A percentile compares a stretch with the other conserved stretches of the same genome.
These are phyloP conservation scores for Sequoia sempervirens DNA, from an alignment of 75 land plant genomes.

Conservation along the genomic window DNA sequence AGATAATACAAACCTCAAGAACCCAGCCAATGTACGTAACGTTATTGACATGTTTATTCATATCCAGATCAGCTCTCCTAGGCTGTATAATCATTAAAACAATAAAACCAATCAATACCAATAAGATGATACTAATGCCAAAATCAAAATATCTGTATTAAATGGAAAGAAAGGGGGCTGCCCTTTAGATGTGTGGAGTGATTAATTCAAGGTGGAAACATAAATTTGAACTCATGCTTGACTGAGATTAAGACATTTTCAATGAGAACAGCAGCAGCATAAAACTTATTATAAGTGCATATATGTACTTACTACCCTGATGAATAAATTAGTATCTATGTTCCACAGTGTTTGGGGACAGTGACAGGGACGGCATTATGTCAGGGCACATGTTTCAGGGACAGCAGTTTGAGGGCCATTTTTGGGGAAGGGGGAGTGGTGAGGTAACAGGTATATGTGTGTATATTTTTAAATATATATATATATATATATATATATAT, in stretches of 20 bases:
- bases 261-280: not conserved
- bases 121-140: not conserved
- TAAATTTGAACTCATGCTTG: not conserved
- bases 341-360: too few species aligned
- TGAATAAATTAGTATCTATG: not conserved
- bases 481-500: too few species aligned
- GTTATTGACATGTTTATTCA: slow-evolving; percentile 98
- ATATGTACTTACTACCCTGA: not conserved
- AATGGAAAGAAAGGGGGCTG: not conserved
- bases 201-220: not conserved
- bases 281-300: not conserved
- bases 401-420: too few species aligned
- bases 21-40: slow-evolving; percentile 96
- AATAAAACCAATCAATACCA: not conserved
- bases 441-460: too few species aligned
- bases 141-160: not conserved
- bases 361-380: too few species aligned
- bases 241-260: not conserved
- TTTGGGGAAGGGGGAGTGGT: too few species aligned
- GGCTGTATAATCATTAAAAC: slow-evolving; percentile 46
- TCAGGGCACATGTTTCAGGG: too few species aligned
- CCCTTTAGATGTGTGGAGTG: not conserved
- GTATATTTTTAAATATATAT: too few species aligned
- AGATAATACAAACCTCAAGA: slow-evolving; percentile 59
- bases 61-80: slow-evolving; percentile 88